These are phyloP conservation scores for Capillidium rhysosporum DNA, from an alignment of 371 early-diverging fungal species.

Conservation along the genomic window DNA sequence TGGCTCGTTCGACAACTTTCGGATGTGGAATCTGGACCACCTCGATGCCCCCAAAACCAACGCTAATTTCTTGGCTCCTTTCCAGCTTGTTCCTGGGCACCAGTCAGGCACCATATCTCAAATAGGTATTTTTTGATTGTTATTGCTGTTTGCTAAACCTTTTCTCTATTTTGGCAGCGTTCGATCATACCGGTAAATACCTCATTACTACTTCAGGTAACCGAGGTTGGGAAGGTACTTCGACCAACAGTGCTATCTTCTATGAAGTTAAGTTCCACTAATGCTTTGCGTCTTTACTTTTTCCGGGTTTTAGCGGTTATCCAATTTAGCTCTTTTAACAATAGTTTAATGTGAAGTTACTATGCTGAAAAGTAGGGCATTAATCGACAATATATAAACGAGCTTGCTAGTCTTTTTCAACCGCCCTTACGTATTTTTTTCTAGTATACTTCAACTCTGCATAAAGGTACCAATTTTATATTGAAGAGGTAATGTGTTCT, in stretches of 20 bases:
- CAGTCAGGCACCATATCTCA: conserved; percentile 71
- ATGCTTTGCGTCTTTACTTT: too few relatives aligned
- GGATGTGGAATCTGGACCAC: conserved; percentile 55
- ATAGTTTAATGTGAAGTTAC: too few relatives aligned
- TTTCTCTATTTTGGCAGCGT: conserved; percentile 17
- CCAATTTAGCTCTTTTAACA: too few relatives aligned
- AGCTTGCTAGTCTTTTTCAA: too few relatives aligned
- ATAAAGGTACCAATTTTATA: too few relatives aligned
- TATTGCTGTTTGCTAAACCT: not conserved
- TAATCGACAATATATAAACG: too few relatives aligned
- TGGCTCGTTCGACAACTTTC: conserved; percentile 80
- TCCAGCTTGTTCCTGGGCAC: conserved; percentile 77
- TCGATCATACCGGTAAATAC: conserved; percentile 56
- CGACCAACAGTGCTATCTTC: conserved; percentile 61
- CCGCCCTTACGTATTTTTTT: too few relatives aligned
- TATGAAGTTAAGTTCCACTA: conserved; percentile 25
- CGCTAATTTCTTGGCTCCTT: conserved; percentile 44
- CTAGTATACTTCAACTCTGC: too few relatives aligned
- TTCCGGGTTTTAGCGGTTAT: too few relatives aligned
- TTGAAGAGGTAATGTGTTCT: too few relatives aligned
- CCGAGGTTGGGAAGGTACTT: conserved; percentile 78
- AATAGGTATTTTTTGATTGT: conserved; percentile 25
- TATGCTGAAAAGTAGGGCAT: too few relatives aligned
- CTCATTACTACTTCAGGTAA: conserved; percentile 80
- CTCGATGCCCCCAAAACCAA: conserved; percentile 10